phyloP scores from a whole-genome alignment of 2,329 filamentous ascomycete genomes.

The Microsporum ferrugineum region DNA sequence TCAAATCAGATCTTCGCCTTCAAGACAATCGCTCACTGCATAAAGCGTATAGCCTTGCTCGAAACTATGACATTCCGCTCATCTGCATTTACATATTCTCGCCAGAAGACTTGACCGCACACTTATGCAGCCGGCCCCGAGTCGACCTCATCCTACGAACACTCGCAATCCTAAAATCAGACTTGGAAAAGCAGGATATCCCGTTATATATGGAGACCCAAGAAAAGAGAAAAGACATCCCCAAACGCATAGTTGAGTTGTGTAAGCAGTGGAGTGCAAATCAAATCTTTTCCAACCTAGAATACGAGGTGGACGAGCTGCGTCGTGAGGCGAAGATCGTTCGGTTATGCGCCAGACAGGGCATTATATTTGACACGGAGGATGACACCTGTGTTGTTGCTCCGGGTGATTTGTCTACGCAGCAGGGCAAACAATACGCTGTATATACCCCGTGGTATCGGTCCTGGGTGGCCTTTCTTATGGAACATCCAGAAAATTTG shows the following conservation, averaged over 20 bases:
- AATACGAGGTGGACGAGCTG: conserved; percentile 87
- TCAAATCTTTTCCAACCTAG: conserved; percentile 71
- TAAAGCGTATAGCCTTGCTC: conserved; percentile 55
- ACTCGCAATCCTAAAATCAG: conserved; percentile 51
- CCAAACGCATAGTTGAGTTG: conserved; percentile 51
- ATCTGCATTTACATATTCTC: conserved; percentile 69
- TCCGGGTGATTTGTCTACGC: conserved; percentile 56
- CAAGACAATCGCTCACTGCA: conserved; percentile 62
- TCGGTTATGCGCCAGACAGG: conserved; percentile 47
- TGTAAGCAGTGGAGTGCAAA: conserved; percentile 60
- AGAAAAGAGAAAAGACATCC: conserved; percentile 52
- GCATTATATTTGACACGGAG: conserved; percentile 57
- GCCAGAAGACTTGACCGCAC: conserved; percentile 74
- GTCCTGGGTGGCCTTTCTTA: conserved; percentile 61
- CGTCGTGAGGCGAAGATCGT: conserved; percentile 61
- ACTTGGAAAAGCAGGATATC: conserved; percentile 60
- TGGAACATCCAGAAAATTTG: conserved; percentile 57
- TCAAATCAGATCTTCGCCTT: conserved; percentile 67
- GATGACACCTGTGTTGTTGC: conserved; percentile 76
- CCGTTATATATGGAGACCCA: conserved; percentile 67
- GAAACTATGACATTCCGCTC: conserved; percentile 56
- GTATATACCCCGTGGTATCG: conserved; percentile 78
- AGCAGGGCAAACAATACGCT: conserved; percentile 65
- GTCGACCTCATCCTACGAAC: conserved; percentile 74
- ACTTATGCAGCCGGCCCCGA: conserved; percentile 58